Evolutionary conservation across 2,329 filamentous ascomycete species (phyloP).

Genomic region (Scedosporium dehoogii): DNA sequence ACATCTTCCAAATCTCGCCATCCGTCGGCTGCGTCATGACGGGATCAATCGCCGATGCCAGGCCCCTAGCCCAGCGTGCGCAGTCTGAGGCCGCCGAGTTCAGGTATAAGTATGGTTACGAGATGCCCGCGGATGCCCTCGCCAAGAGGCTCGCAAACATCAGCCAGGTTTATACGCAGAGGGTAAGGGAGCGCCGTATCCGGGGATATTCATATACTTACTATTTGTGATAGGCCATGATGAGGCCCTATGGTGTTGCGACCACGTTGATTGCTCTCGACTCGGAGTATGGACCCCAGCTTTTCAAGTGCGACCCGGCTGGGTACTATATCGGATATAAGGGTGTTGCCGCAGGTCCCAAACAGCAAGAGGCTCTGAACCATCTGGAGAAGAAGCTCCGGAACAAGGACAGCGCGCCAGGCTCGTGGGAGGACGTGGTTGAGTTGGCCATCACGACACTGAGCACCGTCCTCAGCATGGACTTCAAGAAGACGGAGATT

Average conservation of each 20-base stretch:
- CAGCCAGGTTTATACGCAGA: conserved; percentile 97
- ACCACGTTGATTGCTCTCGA: conserved; percentile 93
- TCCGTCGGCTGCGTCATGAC: conserved; percentile 98
- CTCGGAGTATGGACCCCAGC: conserved; percentile 80
- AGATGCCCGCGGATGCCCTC: conserved; percentile 97
- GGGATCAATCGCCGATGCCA: conserved; percentile 92
- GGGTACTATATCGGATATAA: conserved; percentile 99
- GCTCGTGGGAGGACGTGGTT: conserved; percentile 93
- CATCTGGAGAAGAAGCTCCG: conserved; percentile 99
- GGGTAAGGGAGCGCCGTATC: conserved; percentile 44
- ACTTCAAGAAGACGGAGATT: conserved; percentile 99
- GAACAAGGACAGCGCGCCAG: conserved; percentile 92
- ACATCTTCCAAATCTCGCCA: conserved; percentile 94
- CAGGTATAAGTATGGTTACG: conserved; percentile 96
- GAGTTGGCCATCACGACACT: conserved; percentile 92
- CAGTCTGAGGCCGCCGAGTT: conserved; percentile 96
- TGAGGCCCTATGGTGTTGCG: conserved; percentile 93
- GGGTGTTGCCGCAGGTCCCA: conserved; percentile 90
- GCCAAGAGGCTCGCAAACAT: conserved; percentile 98
- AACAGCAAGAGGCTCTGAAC: conserved; percentile 97
- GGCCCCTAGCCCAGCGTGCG: conserved; percentile 85
- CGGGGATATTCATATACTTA: not conserved
- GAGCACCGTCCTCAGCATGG: conserved; percentile 93
- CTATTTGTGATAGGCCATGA: conserved; percentile 58
- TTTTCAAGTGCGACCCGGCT: conserved; percentile 97